phyloP scores from a whole-genome alignment of 768 basidiomycete genomes.

The Cytidiella melzeri region DNA sequence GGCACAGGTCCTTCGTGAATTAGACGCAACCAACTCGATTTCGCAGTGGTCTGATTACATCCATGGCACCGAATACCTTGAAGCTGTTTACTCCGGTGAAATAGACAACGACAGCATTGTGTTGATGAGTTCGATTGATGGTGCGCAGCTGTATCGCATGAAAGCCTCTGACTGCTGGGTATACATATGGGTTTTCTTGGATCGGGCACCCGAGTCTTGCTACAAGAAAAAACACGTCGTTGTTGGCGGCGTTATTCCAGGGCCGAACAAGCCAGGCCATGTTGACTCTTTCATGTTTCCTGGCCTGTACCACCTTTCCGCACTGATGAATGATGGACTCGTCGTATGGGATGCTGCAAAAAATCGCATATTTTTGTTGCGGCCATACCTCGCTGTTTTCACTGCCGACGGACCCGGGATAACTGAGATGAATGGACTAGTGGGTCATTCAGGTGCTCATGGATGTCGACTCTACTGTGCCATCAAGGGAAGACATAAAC shows the following conservation, averaged over 20 bases:
- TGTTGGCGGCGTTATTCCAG: constrained; percentile 26
- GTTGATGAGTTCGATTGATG: constrained; percentile 13
- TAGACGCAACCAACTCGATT: background rate
- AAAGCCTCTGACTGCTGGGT: constrained; percentile 32
- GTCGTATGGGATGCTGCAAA: background rate
- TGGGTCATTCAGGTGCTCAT: constrained; percentile 28
- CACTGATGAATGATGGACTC: background rate
- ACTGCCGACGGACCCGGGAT: constrained; percentile 11
- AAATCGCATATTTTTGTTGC: background rate
- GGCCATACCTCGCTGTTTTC: background rate
- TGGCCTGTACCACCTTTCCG: constrained; percentile 22
- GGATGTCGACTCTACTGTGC: constrained; percentile 32
- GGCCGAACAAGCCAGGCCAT: constrained; percentile 26
- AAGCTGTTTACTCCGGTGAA: constrained; percentile 8
- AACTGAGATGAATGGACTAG: constrained; percentile 26
- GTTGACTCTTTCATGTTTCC: constrained; percentile 26
- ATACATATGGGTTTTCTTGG: constrained; percentile 25
- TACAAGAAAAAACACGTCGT: constrained; percentile 27
- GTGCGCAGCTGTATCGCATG: constrained; percentile 21
- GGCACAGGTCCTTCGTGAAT: constrained; percentile 2
- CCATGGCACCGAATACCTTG: constrained; percentile 12
- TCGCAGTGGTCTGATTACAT: constrained; percentile 9
- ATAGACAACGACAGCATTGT: constrained; percentile 12
- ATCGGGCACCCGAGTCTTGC: constrained; percentile 18
- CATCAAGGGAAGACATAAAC: constrained; percentile 24